A percentile compares a stretch with the other conserved stretches of the same genome.
phyloP scores from a whole-genome alignment of 495 filamentous ascomycete genomes.

The Annulohypoxylon maeteangense region DNA sequence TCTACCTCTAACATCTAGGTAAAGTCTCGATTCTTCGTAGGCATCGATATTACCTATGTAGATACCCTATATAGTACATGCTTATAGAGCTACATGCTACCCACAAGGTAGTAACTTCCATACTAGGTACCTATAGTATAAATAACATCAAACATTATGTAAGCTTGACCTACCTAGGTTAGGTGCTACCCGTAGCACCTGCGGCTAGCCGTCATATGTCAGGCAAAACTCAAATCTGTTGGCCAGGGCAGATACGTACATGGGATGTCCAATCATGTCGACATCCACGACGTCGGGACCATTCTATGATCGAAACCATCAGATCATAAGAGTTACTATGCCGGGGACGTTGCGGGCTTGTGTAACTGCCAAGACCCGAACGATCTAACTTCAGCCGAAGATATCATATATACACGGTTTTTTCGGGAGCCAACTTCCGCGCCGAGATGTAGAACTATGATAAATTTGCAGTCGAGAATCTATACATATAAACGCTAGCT shows the following conservation, averaged over 20 bases:
- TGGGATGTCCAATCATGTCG: background rate
- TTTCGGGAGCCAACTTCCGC: background rate
- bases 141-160: background rate
- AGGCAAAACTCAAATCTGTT: background rate
- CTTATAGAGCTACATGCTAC: too few species aligned
- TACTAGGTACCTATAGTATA: too few species aligned
- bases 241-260: background rate
- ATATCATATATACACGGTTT: constrained; percentile 1
- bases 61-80: too few species aligned
- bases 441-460: background rate
- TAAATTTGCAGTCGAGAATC: background rate
- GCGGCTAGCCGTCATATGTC: too few species aligned
- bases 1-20: background rate
- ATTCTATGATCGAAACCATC: too few species aligned
- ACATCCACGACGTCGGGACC: background rate
- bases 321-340: too few species aligned
- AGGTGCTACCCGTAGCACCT: too few species aligned
- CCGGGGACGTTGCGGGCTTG: background rate
- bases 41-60: too few species aligned
- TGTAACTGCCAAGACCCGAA: background rate
- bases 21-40: too few species aligned
- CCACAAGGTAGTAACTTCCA: too few species aligned
- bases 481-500: background rate
- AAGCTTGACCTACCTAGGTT: background rate
- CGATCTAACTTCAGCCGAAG: background rate